Evolutionary conservation across 805 yeast species (phyloP).

Genomic region (Yamadazyma sp.): DNA sequence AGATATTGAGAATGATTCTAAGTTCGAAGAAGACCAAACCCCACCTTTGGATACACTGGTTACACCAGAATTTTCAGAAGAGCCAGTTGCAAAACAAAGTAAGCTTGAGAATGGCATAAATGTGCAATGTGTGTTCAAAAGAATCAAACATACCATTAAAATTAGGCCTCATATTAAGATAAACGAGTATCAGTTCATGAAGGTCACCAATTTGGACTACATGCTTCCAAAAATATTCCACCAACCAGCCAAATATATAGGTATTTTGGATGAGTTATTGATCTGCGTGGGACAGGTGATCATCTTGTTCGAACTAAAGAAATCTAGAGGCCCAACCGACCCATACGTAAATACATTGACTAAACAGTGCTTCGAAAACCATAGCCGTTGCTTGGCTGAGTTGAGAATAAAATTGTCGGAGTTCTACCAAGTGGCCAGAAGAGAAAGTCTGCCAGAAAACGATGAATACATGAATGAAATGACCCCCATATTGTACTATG

Average conservation of each 20-base stretch:
- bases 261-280: conserved; percentile 15
- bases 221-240: conserved; percentile 9
- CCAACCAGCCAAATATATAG: conserved; percentile 8
- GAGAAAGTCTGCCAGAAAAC: conserved; percentile 3
- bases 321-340: conserved; percentile 1
- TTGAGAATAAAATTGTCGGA: conserved; percentile 8
- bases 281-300: conserved; percentile 20
- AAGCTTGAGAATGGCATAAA: conserved; percentile 3
- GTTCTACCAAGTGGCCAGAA: conserved; percentile 5
- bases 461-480: conserved; percentile 13
- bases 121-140: background rate
- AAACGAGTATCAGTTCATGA: conserved; percentile 15
- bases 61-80: background rate
- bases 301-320: conserved; percentile 15
- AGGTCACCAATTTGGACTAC: conserved; percentile 14
- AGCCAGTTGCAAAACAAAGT: background rate
- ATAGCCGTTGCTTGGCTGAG: conserved; percentile 13
- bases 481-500: conserved; percentile 18
- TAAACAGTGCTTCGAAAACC: conserved; percentile 17
- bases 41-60: background rate
- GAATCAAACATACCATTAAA: conserved; percentile 1
- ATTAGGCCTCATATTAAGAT: conserved; percentile 5
- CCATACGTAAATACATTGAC: conserved; percentile 13
- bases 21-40: conserved; percentile 9
- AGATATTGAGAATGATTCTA: conserved; percentile 23